Conservation (phyloP, 805 yeast genomes). For the Nakazawaea populi region DNA sequence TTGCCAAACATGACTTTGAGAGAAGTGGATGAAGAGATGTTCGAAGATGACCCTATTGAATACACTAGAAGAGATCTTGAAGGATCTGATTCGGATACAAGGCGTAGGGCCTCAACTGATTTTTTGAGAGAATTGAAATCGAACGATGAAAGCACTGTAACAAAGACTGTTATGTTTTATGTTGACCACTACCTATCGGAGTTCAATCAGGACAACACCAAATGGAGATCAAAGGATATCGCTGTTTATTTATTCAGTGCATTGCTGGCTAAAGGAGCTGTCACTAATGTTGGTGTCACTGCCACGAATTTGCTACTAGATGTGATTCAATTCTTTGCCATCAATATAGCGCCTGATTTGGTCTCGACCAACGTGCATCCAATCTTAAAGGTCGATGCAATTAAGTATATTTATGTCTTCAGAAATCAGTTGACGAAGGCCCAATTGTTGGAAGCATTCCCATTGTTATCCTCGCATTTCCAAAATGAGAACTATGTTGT, state of each 20-base stretch:
- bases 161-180: conserved; percentile 68
- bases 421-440: conserved; percentile 89
- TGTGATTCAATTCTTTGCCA: conserved; percentile 78
- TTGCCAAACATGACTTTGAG: conserved; percentile 85
- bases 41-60: conserved; percentile 96
- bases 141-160: conserved; percentile 66
- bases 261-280: conserved; percentile 84
- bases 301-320: conserved; percentile 81
- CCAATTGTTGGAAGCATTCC: conserved; percentile 75
- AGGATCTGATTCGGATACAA: conserved; percentile 89
- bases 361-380: conserved; percentile 56
- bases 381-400: conserved; percentile 85
- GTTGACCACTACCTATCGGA: conserved; percentile 59
- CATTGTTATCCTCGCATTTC: conserved; percentile 69
- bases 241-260: conserved; percentile 84
- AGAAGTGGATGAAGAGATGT: conserved; percentile 83
- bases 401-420: conserved; percentile 82
- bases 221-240: conserved; percentile 86
- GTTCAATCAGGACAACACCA: conserved; percentile 35
- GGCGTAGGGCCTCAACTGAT: conserved; percentile 91
- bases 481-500: conserved; percentile 68
- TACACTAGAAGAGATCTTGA: conserved; percentile 90
- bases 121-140: conserved; percentile 82
- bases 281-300: conserved; percentile 83
- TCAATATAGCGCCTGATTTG: conserved; percentile 79